A percentile compares a stretch with the other conserved stretches of the same genome.
These are phyloP conservation scores for Inonotus obliquus DNA, from an alignment of 1,284 basidiomycete species.

Conservation along the genomic window DNA sequence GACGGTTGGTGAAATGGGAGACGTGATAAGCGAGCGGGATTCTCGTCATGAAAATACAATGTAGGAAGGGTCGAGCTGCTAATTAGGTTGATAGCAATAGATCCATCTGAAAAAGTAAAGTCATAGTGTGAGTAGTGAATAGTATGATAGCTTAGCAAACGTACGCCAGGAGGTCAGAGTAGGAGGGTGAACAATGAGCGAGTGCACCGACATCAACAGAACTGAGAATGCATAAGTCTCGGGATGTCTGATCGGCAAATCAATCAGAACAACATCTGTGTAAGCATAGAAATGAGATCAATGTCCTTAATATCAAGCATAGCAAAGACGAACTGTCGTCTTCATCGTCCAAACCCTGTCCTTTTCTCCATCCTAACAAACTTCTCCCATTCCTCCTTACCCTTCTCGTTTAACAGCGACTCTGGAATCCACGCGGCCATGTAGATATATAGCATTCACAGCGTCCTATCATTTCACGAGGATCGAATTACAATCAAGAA, in stretches of 20 bases:
- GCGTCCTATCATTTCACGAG: constrained; percentile 49
- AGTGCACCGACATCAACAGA: constrained; percentile 85
- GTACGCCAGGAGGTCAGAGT: constrained; percentile 85
- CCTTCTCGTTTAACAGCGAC: constrained; percentile 68
- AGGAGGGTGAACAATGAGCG: constrained; percentile 81
- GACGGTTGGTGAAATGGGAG: constrained; percentile 37
- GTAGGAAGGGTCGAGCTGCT: constrained; percentile 89
- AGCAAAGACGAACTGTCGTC: constrained; percentile 55
- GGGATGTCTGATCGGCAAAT: constrained; percentile 68
- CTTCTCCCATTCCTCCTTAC: constrained; percentile 77
- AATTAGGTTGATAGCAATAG: constrained; percentile 78
- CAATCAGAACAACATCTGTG: constrained; percentile 73
- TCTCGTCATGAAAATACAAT: constrained; percentile 95
- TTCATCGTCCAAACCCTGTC: constrained; percentile 50
- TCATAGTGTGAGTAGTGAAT: not conserved
- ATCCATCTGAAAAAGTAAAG: constrained; percentile 52
- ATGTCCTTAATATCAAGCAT: not conserved
- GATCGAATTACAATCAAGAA: constrained; percentile 11
- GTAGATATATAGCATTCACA: constrained; percentile 64
- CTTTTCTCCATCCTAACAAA: constrained; percentile 78
- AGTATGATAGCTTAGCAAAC: constrained; percentile 30
- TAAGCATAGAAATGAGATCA: not conserved
- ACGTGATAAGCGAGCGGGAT: constrained; percentile 67
- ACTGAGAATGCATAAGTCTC: constrained; percentile 96
- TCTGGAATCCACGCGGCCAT: constrained; percentile 91